These are phyloP conservation scores for Cytidiella melzeri DNA, from an alignment of 768 basidiomycete species.

Conservation along the genomic window DNA sequence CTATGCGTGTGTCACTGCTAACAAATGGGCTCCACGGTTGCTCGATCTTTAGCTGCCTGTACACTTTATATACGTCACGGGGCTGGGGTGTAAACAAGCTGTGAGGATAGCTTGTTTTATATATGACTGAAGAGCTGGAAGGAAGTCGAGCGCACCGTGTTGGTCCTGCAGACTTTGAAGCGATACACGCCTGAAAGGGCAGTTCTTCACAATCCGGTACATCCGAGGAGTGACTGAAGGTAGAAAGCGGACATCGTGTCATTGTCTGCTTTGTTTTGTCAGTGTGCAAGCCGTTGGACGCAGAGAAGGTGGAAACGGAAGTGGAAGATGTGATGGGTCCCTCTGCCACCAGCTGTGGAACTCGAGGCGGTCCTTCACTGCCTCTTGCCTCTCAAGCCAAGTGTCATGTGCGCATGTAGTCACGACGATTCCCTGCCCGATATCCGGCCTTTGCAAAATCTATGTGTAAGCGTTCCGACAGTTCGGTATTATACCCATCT, in stretches of 20 bases:
- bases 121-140: neutral
- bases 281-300: neutral
- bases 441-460: conserved; percentile 25
- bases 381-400: conserved; percentile 17
- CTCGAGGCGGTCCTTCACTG: neutral
- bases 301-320: neutral
- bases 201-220: conserved; percentile 2
- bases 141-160: conserved; percentile 1
- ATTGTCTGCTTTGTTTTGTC: neutral
- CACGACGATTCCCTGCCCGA: conserved; percentile 18
- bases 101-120: neutral
- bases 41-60: conserved; percentile 7
- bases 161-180: neutral
- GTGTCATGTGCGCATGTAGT: conserved; percentile 23
- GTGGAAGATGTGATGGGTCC: neutral
- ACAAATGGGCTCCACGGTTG: conserved; percentile 1
- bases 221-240: neutral
- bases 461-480: conserved; percentile 23
- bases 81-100: neutral
- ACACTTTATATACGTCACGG: neutral
- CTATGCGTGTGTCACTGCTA: neutral
- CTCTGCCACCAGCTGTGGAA: neutral
- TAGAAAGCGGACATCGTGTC: conserved; percentile 7
- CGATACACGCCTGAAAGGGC: neutral
- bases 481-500: conserved; percentile 27